Evolutionary conservation across 2,329 filamentous ascomycete species (phyloP).

Genomic region (Plenodomus biglobosus): DNA sequence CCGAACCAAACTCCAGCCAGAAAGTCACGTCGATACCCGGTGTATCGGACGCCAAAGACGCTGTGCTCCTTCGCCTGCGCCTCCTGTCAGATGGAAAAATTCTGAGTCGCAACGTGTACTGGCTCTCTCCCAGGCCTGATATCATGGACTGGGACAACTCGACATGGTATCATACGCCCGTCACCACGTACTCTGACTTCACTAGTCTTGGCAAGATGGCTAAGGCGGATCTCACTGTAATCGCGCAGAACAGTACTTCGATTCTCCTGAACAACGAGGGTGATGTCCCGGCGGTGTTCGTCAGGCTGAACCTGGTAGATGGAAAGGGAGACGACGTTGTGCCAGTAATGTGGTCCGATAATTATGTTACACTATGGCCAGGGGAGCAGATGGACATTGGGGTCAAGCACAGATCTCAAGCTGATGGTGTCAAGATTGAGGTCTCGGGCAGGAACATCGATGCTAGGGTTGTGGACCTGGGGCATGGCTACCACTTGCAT

Average conservation of each 20-base stretch:
- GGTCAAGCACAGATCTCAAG: conserved; percentile 10
- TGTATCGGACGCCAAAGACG: conserved; percentile 42
- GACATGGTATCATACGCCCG: conserved; percentile 62
- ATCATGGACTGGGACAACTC: conserved; percentile 58
- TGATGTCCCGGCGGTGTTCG: conserved; percentile 59
- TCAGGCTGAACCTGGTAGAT: conserved; percentile 56
- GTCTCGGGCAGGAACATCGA: not conserved
- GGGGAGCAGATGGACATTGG: conserved; percentile 50
- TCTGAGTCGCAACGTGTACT: conserved; percentile 63
- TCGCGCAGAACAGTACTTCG: not conserved
- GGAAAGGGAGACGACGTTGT: conserved; percentile 49
- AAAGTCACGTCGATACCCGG: conserved; percentile 28
- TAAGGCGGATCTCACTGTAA: conserved; percentile 7
- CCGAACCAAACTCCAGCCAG: conserved; percentile 49
- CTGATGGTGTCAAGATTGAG: too few relatives aligned
- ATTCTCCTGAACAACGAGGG: conserved; percentile 48
- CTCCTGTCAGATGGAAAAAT: conserved; percentile 44
- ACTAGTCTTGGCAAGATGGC: conserved; percentile 46
- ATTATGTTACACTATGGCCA: conserved; percentile 64
- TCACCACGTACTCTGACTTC: conserved; percentile 54
- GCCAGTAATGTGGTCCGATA: conserved; percentile 62
- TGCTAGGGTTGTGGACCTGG: not conserved
- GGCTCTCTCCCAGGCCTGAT: conserved; percentile 55
- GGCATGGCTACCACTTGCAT: too few relatives aligned
- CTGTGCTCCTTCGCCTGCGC: conserved; percentile 56